Base-by-base conservation (phyloP, 2,329 filamentous ascomycete genomes). In the Geosmithia morbida region DNA sequence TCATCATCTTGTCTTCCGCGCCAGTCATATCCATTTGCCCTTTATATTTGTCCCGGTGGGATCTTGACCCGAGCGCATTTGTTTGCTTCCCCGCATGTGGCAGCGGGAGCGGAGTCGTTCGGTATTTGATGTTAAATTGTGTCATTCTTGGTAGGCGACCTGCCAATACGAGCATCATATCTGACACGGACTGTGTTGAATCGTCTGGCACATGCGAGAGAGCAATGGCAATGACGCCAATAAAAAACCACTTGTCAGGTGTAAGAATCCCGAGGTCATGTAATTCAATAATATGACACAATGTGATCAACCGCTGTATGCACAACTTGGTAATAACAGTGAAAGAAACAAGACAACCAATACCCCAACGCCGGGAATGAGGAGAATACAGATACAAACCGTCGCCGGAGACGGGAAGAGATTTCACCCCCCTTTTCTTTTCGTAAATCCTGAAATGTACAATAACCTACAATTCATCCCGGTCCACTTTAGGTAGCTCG, bases 401-500 rank as follows among this genome's bases (percentile, higher is more conserved):
- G 14, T 37, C 3, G 14, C 33, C 33, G 13, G 6, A 37, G 33
- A 37, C 10, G 13, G 11, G 14, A 37, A 37, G 14, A 16, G 33
- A 37, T 7, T 13, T 3, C 11, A 7, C 13, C 33, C 3, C 33
- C 11, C 14, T 37, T 37, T 11, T 7, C 5, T 37, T 16, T 16
- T 11, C 13, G 33, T 5, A 26, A 4, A 26, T 8, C 22, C 22
- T 26, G 22, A 26, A 26, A 5, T 40, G 17, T 40, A 42, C 40
- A 18, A 42, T 42, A 16, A 5, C 5, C 13, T 45, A 45, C 43
- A 45, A 17, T 33, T 45, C 43, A 16, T 78, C 74, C 3, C 67
- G 49, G 47, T 63, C 60, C 3, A 70, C 39, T 44, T 63, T 61
- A 1, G 69, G 71, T 14, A 68, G 56, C 48, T 63, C 53, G 45